These are phyloP conservation scores for Gossypium rotundifolium DNA, from an alignment of 345 rosid genomes.

Conservation along the genomic window DNA sequence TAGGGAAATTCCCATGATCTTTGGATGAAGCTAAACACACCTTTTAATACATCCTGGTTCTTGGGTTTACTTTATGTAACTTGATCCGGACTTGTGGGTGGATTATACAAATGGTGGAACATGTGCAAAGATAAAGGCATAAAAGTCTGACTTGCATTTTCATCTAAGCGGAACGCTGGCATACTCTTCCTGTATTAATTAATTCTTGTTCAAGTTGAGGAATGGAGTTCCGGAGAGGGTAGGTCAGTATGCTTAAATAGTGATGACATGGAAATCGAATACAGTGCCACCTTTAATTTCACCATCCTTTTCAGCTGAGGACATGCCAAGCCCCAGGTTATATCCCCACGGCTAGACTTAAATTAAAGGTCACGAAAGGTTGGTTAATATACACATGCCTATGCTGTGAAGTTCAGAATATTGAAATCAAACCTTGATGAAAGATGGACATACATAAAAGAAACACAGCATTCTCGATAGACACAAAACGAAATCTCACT, in stretches of 20 bases:
- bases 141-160: not conserved
- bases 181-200: not conserved
- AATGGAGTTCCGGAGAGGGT: slow-evolving; percentile 12
- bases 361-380: not conserved
- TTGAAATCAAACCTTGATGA: not conserved
- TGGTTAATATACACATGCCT: not conserved
- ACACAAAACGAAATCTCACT: not conserved
- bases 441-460: not conserved
- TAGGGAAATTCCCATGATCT: not conserved
- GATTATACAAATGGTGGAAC: not conserved
- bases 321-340: not conserved
- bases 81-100: not conserved
- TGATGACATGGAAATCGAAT: slow-evolving; percentile 11
- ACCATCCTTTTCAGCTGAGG: slow-evolving; percentile 16
- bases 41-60: not conserved
- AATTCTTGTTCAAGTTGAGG: slow-evolving; percentile 22
- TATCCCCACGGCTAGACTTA: not conserved
- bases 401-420: not conserved
- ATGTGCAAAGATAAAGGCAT: not conserved
- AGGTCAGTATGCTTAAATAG: slow-evolving; percentile 23
- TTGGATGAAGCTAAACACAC: not conserved
- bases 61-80: too few species aligned
- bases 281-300: slow-evolving; percentile 27
- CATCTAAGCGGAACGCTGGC: too few species aligned
- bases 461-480: not conserved